Evolutionary conservation across 129 eudicot species (phyloP), one percentile per base, ranked within the genome.

Genomic region (Chrysanthemum seticuspe): DNA sequence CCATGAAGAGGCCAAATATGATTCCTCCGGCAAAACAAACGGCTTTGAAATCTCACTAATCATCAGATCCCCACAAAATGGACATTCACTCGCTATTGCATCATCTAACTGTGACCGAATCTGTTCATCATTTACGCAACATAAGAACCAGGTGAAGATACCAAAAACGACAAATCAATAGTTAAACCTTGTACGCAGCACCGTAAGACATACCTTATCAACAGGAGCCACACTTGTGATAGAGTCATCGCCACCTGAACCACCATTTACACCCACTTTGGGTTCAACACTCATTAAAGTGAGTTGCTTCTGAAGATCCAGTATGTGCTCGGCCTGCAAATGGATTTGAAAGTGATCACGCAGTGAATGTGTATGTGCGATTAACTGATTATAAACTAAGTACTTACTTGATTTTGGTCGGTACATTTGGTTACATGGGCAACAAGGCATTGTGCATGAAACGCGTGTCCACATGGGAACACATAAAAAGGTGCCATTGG

Each of bases 401-500:
- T 56, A 79, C 97, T 90, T 80, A 94, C 98, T 80, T 88, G 96
- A 66, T 81, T 79, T 77, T 56, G 91, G 73, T 71, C 80, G 23
- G 91, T 87, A 70, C 94, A 90, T 80, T 87, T 85, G 31, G 98
- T 94, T 62, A 94, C 93, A 63, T 90, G 98, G 6, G 96, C 83
- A 83, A 94, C 85, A 79, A 94, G 80, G 80, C 98, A 94, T 65
- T 90, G 87, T 8, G 93, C 92, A 78, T 94, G 98, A 83, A 94
- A 94, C 23, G 97, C 87, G 79, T 90, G 98, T 58, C 96, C 93
- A 72, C 98, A 94, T 13, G 98, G 97, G 79, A 94, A 94, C 65
- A 94, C 98, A 66, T 90, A 94, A 74, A 94, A 94, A 84, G 98
- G 97, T 15, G 96, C 96, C 93, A 90, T 90, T 36, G 91, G 79